phyloP scores from a whole-genome alignment of 2,329 filamentous ascomycete species.

The Pseudogymnoascus sp. region DNA sequence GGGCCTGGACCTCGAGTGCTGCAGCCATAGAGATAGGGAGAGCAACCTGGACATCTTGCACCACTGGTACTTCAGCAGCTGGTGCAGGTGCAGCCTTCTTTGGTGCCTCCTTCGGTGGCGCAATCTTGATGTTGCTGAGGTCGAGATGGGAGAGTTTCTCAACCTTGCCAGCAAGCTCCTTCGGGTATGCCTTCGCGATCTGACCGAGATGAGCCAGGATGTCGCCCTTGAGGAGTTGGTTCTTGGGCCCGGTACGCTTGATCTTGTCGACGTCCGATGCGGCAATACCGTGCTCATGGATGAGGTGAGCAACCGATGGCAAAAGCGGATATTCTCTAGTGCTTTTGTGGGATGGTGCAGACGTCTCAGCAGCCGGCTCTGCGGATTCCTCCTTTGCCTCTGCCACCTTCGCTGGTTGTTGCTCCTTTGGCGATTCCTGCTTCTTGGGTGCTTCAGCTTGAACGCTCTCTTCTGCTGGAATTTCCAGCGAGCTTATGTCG shows the following conservation, averaged over 20 bases:
- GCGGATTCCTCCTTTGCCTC: constrained; percentile 15
- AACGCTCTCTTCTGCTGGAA: constrained; percentile 57
- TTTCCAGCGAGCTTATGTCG: constrained; percentile 63
- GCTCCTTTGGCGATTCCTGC: constrained; percentile 18
- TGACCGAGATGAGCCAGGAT: constrained; percentile 81
- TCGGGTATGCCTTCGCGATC: constrained; percentile 64
- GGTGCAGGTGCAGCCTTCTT: constrained; percentile 31
- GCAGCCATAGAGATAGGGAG: constrained; percentile 70
- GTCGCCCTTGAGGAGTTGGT: constrained; percentile 88
- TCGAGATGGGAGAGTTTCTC: constrained; percentile 75
- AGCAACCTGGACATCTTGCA: constrained; percentile 49
- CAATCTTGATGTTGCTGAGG: constrained; percentile 88
- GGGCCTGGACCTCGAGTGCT: constrained; percentile 72
- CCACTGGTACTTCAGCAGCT: constrained; percentile 31
- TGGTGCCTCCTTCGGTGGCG: constrained; percentile 33
- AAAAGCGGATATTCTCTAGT: constrained; percentile 65
- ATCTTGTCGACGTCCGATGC: constrained; percentile 72
- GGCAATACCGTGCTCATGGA: constrained; percentile 70
- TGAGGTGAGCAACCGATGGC: constrained; percentile 75
- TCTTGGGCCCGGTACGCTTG: constrained; percentile 76
- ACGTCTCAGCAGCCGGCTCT: constrained; percentile 15
- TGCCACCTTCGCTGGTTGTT: constrained; percentile 15
- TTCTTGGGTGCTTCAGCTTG: constrained; percentile 24
- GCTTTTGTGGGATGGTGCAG: constrained; percentile 37
- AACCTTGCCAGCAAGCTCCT: constrained; percentile 61